Evolutionary conservation across 495 filamentous ascomycete genomes (phyloP).

Genomic region (Neurospora sp.): DNA sequence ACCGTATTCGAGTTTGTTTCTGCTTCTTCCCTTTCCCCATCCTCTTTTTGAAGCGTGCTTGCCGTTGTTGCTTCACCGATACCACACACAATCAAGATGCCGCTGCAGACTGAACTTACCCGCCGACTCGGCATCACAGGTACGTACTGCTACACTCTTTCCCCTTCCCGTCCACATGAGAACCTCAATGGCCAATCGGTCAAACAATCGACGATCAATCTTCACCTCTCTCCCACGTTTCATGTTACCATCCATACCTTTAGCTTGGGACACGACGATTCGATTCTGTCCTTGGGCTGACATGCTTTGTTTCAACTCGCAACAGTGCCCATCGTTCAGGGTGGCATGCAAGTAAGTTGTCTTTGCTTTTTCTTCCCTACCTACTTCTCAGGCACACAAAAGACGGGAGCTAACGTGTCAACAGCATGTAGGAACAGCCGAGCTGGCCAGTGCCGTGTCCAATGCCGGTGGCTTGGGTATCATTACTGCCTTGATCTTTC

Average conservation of each 20-base stretch:
- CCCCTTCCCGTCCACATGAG: neutral
- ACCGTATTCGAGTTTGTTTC: neutral
- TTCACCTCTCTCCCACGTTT: neutral
- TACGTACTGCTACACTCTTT: constrained; percentile 25
- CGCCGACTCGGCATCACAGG: constrained; percentile 77
- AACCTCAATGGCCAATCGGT: neutral
- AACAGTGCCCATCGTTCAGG: constrained; percentile 90
- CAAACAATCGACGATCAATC: neutral
- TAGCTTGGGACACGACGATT: neutral
- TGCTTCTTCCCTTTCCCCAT: neutral
- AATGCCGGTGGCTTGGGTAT: constrained; percentile 94
- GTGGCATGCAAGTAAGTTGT: constrained; percentile 55
- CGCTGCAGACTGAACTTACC: constrained; percentile 86
- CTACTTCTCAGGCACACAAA: neutral
- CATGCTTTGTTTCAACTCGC: constrained; percentile 9
- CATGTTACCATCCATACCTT: neutral
- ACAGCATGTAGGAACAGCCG: constrained; percentile 61
- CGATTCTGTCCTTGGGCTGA: constrained; percentile 12
- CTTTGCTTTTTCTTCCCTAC: constrained; percentile 35
- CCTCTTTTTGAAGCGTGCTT: neutral
- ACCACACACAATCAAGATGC: constrained; percentile 46
- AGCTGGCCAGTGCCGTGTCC: constrained; percentile 85
- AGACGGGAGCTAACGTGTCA: constrained; percentile 10
- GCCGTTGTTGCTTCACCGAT: neutral
- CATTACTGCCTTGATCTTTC: constrained; percentile 89